Conservation (phyloP, 2,329 filamentous ascomycete species). For the Domatiomyces catenatus region DNA sequence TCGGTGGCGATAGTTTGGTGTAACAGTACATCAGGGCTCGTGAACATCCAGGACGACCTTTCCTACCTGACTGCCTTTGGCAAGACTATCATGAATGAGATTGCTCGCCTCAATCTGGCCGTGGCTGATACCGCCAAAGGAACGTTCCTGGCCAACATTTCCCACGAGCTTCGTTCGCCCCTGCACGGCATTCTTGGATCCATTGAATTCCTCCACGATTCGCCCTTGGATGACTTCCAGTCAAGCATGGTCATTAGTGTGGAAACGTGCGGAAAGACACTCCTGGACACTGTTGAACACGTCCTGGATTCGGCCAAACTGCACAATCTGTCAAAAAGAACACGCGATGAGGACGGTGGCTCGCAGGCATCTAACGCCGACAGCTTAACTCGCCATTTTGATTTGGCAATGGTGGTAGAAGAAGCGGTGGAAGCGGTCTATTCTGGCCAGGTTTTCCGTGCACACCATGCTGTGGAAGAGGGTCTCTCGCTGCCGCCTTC, state of each 20-base stretch:
- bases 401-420: constrained; percentile 19
- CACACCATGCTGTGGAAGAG: constrained; percentile 5
- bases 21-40: constrained; percentile 20
- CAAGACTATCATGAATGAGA: constrained; percentile 29
- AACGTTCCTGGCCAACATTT: constrained; percentile 31
- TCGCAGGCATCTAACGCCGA: constrained; percentile 5
- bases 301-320: constrained; percentile 40
- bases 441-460: constrained; percentile 28
- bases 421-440: constrained; percentile 39
- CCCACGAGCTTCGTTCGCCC: constrained; percentile 30
- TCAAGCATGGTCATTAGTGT: constrained; percentile 26
- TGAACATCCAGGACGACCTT: constrained; percentile 24
- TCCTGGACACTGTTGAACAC: constrained; percentile 31
- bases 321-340: constrained; percentile 22
- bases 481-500: constrained; percentile 5
- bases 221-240: constrained; percentile 26
- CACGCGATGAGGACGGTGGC: background rate
- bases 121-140: constrained; percentile 30
- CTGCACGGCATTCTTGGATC: constrained; percentile 30
- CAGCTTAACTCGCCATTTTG: constrained; percentile 20
- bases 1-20: constrained; percentile 32
- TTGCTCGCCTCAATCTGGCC: constrained; percentile 28
- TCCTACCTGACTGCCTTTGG: constrained; percentile 28
- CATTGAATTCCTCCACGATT: constrained; percentile 27
- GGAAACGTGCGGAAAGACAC: constrained; percentile 27